A percentile compares a stretch with the other conserved stretches of the same genome.
These are phyloP conservation scores for Amanita rimosa DNA, from an alignment of 768 basidiomycete genomes.

Conservation along the genomic window DNA sequence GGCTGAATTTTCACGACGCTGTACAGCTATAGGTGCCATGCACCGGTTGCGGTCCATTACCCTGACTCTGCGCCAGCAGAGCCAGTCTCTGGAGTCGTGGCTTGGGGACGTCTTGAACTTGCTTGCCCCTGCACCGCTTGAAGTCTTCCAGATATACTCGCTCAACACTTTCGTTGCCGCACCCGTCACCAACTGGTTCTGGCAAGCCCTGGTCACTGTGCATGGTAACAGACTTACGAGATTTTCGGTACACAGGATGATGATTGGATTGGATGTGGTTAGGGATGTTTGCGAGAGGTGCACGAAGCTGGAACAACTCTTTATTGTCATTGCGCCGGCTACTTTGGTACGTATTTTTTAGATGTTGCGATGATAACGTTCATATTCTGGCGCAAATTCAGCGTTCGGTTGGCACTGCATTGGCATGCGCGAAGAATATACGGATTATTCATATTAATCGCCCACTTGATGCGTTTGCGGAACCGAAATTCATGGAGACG, in stretches of 20 bases:
- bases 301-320: constrained; percentile 45
- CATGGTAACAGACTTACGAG: constrained; percentile 42
- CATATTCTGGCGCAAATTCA: constrained; percentile 11
- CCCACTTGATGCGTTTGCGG: constrained; percentile 18
- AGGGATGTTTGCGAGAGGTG: constrained; percentile 45
- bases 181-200: constrained; percentile 35
- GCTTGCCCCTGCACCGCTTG: constrained; percentile 37
- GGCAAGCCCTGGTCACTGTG: constrained; percentile 31
- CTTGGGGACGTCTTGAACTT: constrained; percentile 28
- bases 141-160: constrained; percentile 53
- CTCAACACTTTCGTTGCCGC: constrained; percentile 28
- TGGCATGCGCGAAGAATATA: constrained; percentile 35
- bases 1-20: constrained; percentile 28
- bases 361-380: not conserved
- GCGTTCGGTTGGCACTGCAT: constrained; percentile 27
- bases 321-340: constrained; percentile 39
- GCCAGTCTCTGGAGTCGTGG: constrained; percentile 29
- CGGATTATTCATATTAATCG: constrained; percentile 53
- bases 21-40: constrained; percentile 24
- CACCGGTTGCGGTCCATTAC: constrained; percentile 43
- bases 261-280: constrained; percentile 38
- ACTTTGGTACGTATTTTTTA: constrained; percentile 28
- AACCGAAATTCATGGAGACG: constrained; percentile 18
- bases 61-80: constrained; percentile 33
- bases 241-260: constrained; percentile 58